These are phyloP conservation scores for Quercus tomentella DNA, from an alignment of 331 rosid species.

Conservation along the genomic window DNA sequence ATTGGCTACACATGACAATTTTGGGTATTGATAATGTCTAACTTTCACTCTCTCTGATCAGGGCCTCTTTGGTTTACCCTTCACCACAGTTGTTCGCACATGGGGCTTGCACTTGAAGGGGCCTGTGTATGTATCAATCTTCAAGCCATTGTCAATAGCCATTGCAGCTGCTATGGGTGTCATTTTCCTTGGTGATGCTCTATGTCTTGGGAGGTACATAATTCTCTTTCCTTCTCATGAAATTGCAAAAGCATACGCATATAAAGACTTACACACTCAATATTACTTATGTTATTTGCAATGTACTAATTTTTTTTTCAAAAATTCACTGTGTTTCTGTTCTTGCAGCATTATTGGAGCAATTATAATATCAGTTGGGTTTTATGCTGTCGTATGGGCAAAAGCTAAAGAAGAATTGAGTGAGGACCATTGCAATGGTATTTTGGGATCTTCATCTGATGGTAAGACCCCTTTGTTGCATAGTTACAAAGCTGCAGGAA, in stretches of 20 bases:
- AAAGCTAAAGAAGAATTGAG: constrained; percentile 41
- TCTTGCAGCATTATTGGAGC: constrained; percentile 60
- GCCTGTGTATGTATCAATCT: constrained; percentile 61
- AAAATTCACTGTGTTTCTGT: background rate
- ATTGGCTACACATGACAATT: background rate
- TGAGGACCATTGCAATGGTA: background rate
- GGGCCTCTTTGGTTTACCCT: constrained; percentile 38
- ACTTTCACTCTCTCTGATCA: background rate
- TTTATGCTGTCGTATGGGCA: constrained; percentile 68
- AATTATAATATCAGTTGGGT: constrained; percentile 48
- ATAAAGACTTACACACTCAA: background rate
- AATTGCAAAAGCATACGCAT: too few relatives aligned
- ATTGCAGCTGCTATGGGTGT: constrained; percentile 56
- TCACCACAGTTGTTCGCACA: constrained; percentile 34
- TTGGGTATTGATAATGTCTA: background rate
- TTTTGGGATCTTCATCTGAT: background rate
- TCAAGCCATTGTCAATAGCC: constrained; percentile 70
- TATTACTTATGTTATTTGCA: background rate
- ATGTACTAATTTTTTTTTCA: background rate
- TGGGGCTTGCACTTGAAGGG: constrained; percentile 73
- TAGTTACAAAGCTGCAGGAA: constrained; percentile 6
- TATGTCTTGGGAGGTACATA: constrained; percentile 55
- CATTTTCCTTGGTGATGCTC: constrained; percentile 60
- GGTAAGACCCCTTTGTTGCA: constrained; percentile 44
- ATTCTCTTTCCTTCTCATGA: background rate